Evolutionary conservation across 202 grass and related monocot species (phyloP), one percentile per base, ranked within the genome.

Genomic region (Musa balbisiana): DNA sequence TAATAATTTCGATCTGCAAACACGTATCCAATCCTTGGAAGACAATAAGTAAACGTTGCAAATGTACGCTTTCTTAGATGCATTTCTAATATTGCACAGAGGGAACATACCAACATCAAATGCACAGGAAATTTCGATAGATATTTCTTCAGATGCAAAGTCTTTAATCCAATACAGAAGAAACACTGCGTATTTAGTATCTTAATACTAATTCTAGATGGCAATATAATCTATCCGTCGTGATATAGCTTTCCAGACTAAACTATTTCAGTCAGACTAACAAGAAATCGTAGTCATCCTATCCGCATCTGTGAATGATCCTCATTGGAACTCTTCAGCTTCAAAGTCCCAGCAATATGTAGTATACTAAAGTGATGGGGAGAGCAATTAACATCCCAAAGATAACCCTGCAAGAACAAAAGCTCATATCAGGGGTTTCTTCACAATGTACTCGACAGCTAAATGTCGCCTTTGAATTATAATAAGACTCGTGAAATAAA

Each of bases 321-420:
- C 67, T 15, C 24, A 4, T 22, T 51, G 67, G 13, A 52, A 51
- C 8, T 70, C 67, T 50, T 50, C 33, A 51, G 67, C 76, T 79
- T 79, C 65, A 79, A 49, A 79, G 76, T 67, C 76, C 76, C 65
- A 79, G 51, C 17, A 79, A 69, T 79, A 79, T 79, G 76, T 79
- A 79, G 76, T 79, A 79, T 15, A 79, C 64, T 14, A 79, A 33
- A 70, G 76, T 79, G 64, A 79, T 70, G 15, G 76, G 76, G 3
- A 79, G 76, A 58, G 76, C 76, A 55, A 79, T 79, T 59, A 79
- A 23, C 76, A 79, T 79, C 52, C 76, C 76, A 49, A 79, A 79
- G 64, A 79, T 79, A 13, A 79, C 76, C 76, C 76, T 79, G 65
- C 64, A 79, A 77, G 22, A 69, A 79, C 33, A 43, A 43, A 43